These are phyloP conservation scores for Holtermanniella nyarrowii DNA, from an alignment of 768 basidiomycete species.

Conservation along the genomic window DNA sequence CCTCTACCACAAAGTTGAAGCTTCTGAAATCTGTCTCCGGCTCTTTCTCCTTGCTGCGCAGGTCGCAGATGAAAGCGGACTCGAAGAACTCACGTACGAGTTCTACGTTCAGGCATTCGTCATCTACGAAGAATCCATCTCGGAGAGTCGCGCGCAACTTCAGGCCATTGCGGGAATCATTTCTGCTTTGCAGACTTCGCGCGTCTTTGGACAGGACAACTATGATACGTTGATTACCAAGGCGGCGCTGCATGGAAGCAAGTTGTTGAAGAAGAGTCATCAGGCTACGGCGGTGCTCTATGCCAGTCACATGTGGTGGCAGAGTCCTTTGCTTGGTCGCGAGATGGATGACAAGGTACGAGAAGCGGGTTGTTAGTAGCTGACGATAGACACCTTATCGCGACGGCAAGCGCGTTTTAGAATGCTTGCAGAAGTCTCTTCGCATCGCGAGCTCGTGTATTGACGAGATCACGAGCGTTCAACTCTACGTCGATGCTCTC, in stretches of 20 bases:
- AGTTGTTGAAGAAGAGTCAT: conserved; percentile 94
- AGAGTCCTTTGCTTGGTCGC: conserved; percentile 50
- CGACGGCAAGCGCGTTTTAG: conserved; percentile 93
- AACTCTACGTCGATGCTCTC: conserved; percentile 89
- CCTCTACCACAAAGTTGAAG: conserved; percentile 84
- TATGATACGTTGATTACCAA: conserved; percentile 97
- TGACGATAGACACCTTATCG: conserved; percentile 43
- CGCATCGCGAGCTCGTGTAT: conserved; percentile 93
- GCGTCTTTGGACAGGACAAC: conserved; percentile 88
- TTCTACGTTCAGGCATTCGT: conserved; percentile 96
- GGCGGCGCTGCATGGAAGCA: conserved; percentile 93
- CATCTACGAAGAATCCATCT: conserved; percentile 95
- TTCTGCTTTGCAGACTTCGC: conserved; percentile 72
- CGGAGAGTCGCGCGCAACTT: conserved; percentile 86
- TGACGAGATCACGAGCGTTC: conserved; percentile 92
- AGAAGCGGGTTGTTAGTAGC: not conserved
- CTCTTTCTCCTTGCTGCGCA: conserved; percentile 93
- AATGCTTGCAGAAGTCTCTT: conserved; percentile 92
- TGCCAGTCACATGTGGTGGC: conserved; percentile 99
- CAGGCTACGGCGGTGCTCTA: conserved; percentile 88
- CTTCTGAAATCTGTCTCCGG: conserved; percentile 66
- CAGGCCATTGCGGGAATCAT: conserved; percentile 97
- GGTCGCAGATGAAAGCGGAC: conserved; percentile 84
- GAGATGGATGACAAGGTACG: conserved; percentile 49
- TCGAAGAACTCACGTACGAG: conserved; percentile 94